Percentiles rank a stretch among this genome's conserved stretches.
phyloP scores from a whole-genome alignment of 805 yeast genomes.

The Candida anglica region DNA sequence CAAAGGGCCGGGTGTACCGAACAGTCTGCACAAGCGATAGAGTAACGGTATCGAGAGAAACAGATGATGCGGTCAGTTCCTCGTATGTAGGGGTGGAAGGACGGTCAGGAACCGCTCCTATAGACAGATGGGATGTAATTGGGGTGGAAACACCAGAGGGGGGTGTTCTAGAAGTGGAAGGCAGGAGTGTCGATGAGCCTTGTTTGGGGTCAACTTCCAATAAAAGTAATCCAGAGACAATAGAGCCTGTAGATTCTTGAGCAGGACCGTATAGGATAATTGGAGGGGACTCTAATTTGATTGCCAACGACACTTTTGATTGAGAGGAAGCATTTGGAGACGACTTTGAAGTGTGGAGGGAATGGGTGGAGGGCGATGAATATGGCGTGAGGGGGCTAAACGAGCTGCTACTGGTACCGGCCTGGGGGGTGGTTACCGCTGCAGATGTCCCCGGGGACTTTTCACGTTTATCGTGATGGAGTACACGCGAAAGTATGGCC shows the following conservation, averaged over 20 bases:
- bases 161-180: slow-evolving; percentile 1
- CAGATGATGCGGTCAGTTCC: not conserved
- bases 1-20: slow-evolving; percentile 61
- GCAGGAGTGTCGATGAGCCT: not conserved
- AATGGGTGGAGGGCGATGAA: not conserved
- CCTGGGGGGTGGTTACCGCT: slow-evolving; percentile 1
- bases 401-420: slow-evolving; percentile 2
- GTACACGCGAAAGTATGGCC: slow-evolving; percentile 15
- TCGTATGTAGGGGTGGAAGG: no score
- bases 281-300: slow-evolving; percentile 88
- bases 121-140: slow-evolving; percentile 9
- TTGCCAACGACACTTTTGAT: slow-evolving; percentile 39
- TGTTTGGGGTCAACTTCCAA: slow-evolving; percentile 26
- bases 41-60: slow-evolving; percentile 49
- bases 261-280: slow-evolving; percentile 79
- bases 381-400: not conserved
- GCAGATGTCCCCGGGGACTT: no score
- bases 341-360: not conserved
- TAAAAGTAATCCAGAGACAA: slow-evolving; percentile 73
- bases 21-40: slow-evolving; percentile 71
- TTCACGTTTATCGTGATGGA: no score
- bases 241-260: slow-evolving; percentile 76
- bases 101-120: slow-evolving; percentile 10
- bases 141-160: slow-evolving; percentile 15
- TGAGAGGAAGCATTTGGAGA: not conserved